phyloP scores from a whole-genome alignment of 73 alveolate genomes.

The Paramecium pentaurelia region DNA sequence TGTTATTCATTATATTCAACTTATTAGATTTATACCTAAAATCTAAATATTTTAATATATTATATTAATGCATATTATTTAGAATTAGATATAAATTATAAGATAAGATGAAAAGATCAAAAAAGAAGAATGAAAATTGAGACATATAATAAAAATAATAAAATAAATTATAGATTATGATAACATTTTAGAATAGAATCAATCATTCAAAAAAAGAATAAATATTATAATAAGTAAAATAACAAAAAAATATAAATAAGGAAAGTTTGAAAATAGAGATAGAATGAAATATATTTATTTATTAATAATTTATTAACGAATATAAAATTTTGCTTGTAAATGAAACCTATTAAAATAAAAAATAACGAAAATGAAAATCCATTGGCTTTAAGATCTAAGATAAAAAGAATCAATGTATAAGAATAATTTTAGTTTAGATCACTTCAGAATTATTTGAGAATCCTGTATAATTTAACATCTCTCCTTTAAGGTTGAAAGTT shows the following conservation, averaged over 20 bases:
- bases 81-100: not conserved
- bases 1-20: too few species aligned
- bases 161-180: too few species aligned
- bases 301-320: not conserved
- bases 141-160: not conserved
- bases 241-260: not conserved
- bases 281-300: not conserved
- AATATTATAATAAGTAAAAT: not conserved
- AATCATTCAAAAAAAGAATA: not conserved
- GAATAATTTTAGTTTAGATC: not conserved
- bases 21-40: too few species aligned
- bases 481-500: not conserved
- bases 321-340: not conserved
- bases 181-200: not conserved
- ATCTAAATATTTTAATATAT: too few species aligned
- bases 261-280: not conserved
- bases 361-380: not conserved
- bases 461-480: not conserved
- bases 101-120: not conserved
- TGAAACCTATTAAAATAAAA: not conserved
- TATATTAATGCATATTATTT: not conserved
- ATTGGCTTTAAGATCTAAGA: not conserved
- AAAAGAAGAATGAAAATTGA: not conserved
- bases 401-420: not conserved
- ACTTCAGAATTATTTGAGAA: not conserved